These are phyloP conservation scores for Triticum turgidum DNA, from an alignment of 176 grass and related monocot species.

Conservation along the genomic window DNA sequence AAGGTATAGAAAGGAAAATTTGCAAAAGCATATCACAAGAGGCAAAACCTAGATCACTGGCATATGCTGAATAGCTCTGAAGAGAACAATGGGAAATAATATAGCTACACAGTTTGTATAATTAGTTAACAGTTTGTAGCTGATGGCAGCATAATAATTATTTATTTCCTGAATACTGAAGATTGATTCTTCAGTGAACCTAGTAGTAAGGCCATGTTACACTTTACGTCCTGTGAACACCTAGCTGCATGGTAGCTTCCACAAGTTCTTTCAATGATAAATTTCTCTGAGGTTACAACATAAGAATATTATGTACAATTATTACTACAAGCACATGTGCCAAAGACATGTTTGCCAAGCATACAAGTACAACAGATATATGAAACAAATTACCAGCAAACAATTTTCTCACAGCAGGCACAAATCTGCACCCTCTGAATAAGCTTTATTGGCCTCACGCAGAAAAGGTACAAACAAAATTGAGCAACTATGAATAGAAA, in stretches of 20 bases:
- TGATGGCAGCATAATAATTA: conserved; percentile 25
- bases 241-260: neutral
- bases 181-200: conserved; percentile 14
- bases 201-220: conserved; percentile 2
- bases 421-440: neutral
- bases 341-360: neutral
- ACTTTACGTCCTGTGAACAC: conserved; percentile 33
- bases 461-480: conserved; percentile 12
- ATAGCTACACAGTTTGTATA: neutral
- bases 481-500: conserved; percentile 1
- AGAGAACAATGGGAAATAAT: conserved; percentile 10
- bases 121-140: conserved; percentile 27
- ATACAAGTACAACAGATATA: neutral
- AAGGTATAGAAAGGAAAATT: conserved; percentile 15
- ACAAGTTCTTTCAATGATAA: neutral
- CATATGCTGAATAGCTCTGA: conserved; percentile 8
- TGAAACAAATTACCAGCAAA: neutral
- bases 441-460: conserved; percentile 13
- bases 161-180: conserved; percentile 22
- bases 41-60: conserved; percentile 13
- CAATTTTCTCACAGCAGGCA: neutral
- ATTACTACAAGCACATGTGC: neutral
- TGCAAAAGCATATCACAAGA: conserved; percentile 17
- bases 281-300: conserved; percentile 2
- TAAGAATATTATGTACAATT: neutral